Conservation (phyloP, 1,139 yeast species). For the Magnusiomyces clavatus region DNA sequence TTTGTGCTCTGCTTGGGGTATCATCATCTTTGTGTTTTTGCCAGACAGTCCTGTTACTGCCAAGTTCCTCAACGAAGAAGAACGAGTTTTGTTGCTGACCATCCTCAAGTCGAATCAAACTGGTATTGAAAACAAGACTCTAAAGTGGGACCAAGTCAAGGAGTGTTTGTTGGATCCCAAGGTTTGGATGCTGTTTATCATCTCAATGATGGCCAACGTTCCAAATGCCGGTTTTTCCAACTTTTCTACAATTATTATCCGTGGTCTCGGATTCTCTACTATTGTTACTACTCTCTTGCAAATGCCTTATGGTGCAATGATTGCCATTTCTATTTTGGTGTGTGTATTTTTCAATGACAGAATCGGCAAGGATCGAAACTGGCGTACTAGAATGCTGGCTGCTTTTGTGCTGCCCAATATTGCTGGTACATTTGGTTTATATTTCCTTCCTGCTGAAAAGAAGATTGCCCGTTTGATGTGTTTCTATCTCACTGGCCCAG, state of each 20-base stretch:
- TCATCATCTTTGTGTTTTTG: constrained; percentile 37
- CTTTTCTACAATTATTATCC: constrained; percentile 26
- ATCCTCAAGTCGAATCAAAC: constrained; percentile 41
- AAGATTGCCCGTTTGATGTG: constrained; percentile 22
- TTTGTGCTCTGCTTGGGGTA: constrained; percentile 40
- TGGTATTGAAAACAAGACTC: constrained; percentile 46
- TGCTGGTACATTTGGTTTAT: constrained; percentile 23
- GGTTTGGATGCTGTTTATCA: constrained; percentile 40
- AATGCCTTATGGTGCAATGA: constrained; percentile 24
- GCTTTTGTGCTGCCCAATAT: constrained; percentile 22
- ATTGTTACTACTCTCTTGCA: constrained; percentile 23
- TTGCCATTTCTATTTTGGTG: constrained; percentile 18
- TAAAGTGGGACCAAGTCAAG: constrained; percentile 44
- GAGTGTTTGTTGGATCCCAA: constrained; percentile 36
- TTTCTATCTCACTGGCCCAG: constrained; percentile 24
- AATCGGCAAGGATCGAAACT: constrained; percentile 14
- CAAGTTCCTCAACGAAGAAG: constrained; percentile 44
- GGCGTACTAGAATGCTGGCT: constrained; percentile 16
- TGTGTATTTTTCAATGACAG: constrained; percentile 18
- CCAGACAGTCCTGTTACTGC: constrained; percentile 52
- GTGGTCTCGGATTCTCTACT: constrained; percentile 26
- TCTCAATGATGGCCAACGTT: constrained; percentile 37
- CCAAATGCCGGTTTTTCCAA: constrained; percentile 43
- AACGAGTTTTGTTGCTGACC: constrained; percentile 46
- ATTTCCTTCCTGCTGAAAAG: constrained; percentile 17